phyloP scores from a whole-genome alignment of 768 basidiomycete genomes.

The Auriscalpium microsporum region DNA sequence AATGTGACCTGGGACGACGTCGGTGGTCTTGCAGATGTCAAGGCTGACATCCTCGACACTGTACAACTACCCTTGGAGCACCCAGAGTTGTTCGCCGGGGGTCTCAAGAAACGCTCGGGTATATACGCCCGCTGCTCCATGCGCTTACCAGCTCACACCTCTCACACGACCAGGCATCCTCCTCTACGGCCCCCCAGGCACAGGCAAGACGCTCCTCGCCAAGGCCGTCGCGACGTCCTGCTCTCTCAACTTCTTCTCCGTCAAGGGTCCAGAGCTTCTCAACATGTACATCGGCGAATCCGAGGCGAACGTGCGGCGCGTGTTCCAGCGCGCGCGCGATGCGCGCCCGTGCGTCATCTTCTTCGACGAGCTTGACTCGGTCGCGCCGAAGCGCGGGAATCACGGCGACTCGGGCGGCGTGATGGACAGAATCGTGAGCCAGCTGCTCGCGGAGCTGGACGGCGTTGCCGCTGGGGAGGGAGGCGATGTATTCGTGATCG shows the following conservation, averaged over 20 bases:
- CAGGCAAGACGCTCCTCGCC: slow-evolving; percentile 90
- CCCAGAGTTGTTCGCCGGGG: slow-evolving; percentile 83
- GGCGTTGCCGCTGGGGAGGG: slow-evolving; percentile 63
- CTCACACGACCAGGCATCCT: slow-evolving; percentile 56
- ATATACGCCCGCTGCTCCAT: slow-evolving; percentile 4
- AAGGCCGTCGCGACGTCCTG: slow-evolving; percentile 96
- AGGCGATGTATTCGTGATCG: slow-evolving; percentile 85
- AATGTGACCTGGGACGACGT: slow-evolving; percentile 96
- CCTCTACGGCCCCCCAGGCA: slow-evolving; percentile 91
- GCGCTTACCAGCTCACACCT: neutral
- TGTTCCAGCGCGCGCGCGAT: slow-evolving; percentile 87
- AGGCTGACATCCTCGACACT: slow-evolving; percentile 90
- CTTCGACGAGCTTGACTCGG: slow-evolving; percentile 92
- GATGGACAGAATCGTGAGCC: slow-evolving; percentile 96
- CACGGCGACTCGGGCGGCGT: slow-evolving; percentile 96
- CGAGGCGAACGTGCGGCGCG: slow-evolving; percentile 90
- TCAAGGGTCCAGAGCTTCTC: slow-evolving; percentile 91
- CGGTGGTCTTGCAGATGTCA: slow-evolving; percentile 82
- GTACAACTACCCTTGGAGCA: slow-evolving; percentile 87
- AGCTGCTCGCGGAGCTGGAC: slow-evolving; percentile 88
- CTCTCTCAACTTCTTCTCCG: slow-evolving; percentile 93
- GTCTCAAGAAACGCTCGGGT: slow-evolving; percentile 95
- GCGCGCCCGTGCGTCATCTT: slow-evolving; percentile 94
- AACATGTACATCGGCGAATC: slow-evolving; percentile 99
- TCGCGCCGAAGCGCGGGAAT: slow-evolving; percentile 90